These are phyloP conservation scores for Mallotus nudiflorus DNA, from an alignment of 345 rosid genomes.

Conservation along the genomic window DNA sequence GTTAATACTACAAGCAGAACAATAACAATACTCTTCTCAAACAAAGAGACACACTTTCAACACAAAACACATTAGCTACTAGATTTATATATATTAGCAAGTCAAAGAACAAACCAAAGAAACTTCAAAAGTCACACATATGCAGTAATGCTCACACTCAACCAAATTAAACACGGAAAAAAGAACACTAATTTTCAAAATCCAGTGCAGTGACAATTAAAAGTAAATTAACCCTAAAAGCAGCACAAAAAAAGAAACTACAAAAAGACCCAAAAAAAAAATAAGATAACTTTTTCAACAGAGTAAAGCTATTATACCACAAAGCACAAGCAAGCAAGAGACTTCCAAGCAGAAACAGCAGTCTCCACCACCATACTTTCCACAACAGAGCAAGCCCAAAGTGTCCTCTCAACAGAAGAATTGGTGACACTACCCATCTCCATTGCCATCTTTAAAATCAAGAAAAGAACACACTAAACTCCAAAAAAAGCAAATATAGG, in stretches of 20 bases:
- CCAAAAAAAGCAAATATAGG: constrained; percentile 20
- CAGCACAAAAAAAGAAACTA: not conserved
- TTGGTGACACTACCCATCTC: constrained; percentile 34
- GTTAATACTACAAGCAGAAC: too few relatives aligned
- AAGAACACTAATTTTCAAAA: constrained; percentile 3
- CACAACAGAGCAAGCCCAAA: constrained; percentile 34
- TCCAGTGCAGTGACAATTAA: not conserved
- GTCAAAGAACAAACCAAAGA: too few relatives aligned
- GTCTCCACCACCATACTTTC: constrained; percentile 40
- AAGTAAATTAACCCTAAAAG: too few relatives aligned
- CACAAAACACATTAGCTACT: not conserved
- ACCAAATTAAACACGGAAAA: constrained; percentile 6
- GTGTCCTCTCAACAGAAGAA: constrained; percentile 28
- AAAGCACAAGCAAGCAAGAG: constrained; percentile 49
- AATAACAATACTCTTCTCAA: too few relatives aligned
- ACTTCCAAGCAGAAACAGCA: constrained; percentile 36
- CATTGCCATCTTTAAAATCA: constrained; percentile 45
- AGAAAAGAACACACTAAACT: not conserved
- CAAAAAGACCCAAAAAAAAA: not conserved
- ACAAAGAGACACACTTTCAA: not conserved
- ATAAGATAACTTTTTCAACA: not conserved
- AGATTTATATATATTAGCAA: not conserved
- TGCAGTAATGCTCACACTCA: not conserved
- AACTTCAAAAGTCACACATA: not conserved
- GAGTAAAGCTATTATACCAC: constrained; percentile 30